phyloP scores from a whole-genome alignment of 768 basidiomycete species.

The Mycena indigotica region DNA sequence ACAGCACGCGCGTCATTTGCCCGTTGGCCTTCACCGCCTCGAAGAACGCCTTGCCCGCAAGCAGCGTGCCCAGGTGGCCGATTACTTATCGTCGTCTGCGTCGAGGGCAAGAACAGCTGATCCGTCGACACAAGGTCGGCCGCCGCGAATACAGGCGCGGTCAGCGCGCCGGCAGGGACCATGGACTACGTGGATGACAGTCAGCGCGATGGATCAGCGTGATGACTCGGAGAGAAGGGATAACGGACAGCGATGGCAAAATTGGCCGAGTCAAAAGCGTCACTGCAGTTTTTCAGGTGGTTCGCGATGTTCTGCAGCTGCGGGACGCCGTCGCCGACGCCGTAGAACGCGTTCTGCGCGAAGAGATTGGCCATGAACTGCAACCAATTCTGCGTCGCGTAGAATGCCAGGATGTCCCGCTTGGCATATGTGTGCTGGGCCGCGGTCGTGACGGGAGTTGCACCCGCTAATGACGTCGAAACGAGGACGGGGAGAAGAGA shows the following conservation, averaged over 20 bases:
- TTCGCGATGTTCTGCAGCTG: not conserved
- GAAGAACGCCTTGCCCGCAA: not conserved
- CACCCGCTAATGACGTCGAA: too few relatives aligned
- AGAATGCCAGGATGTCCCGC: not conserved
- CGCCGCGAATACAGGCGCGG: not conserved
- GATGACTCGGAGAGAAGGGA: not conserved
- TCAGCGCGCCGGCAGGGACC: not conserved
- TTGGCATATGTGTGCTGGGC: not conserved
- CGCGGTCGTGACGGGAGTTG: too few relatives aligned
- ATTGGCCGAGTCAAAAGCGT: conserved; percentile 5
- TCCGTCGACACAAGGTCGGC: not conserved
- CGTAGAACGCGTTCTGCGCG: not conserved
- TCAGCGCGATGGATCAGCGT: too few relatives aligned
- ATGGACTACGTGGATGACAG: not conserved
- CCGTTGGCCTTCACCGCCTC: not conserved
- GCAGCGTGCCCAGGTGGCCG: not conserved
- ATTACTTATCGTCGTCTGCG: not conserved
- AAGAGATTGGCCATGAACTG: not conserved
- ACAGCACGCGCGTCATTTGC: not conserved
- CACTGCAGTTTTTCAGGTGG: conserved; percentile 8
- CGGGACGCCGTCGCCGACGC: not conserved
- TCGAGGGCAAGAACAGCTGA: not conserved
- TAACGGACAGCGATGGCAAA: not conserved
- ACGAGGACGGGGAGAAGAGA: too few relatives aligned
- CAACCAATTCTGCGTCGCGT: not conserved